phyloP scores from a whole-genome alignment of 2,329 filamentous ascomycete species.

The Trichoderma sp. region DNA sequence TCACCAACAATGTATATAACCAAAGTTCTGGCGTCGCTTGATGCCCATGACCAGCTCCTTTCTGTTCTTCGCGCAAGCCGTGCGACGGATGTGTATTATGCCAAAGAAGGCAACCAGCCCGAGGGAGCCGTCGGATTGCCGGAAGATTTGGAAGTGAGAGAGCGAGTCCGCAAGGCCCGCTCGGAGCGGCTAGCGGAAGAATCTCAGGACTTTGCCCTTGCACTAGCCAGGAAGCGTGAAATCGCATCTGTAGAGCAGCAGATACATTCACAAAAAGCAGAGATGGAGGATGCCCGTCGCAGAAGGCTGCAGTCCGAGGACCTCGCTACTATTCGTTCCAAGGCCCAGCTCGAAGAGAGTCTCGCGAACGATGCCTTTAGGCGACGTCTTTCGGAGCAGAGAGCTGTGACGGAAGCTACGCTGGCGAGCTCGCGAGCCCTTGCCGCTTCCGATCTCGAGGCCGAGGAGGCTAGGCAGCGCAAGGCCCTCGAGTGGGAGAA shows the following conservation, averaged over 20 bases:
- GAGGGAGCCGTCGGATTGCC: slow-evolving; percentile 53
- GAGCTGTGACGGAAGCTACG: slow-evolving; percentile 45
- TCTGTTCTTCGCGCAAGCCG: slow-evolving; percentile 52
- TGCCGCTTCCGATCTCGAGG: slow-evolving; percentile 47
- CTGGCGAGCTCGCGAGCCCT: slow-evolving; percentile 45
- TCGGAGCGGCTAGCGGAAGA: slow-evolving; percentile 46
- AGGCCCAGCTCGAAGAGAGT: slow-evolving; percentile 48
- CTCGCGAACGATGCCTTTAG: slow-evolving; percentile 34
- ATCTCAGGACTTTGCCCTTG: slow-evolving; percentile 48
- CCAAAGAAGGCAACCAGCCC: slow-evolving; percentile 53
- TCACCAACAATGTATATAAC: slow-evolving; percentile 63
- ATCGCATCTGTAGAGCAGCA: slow-evolving; percentile 51
- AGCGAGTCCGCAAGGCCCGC: slow-evolving; percentile 50
- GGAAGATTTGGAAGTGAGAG: slow-evolving; percentile 47
- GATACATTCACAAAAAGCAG: slow-evolving; percentile 48
- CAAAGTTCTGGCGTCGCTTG: slow-evolving; percentile 43
- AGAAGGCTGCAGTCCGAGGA: slow-evolving; percentile 48
- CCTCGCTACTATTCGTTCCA: slow-evolving; percentile 42
- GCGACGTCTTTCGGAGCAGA: slow-evolving; percentile 46
- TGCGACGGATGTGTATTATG: slow-evolving; percentile 53
- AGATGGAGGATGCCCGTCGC: slow-evolving; percentile 52
- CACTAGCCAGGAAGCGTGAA: slow-evolving; percentile 50
- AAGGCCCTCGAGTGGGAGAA: slow-evolving; percentile 51
- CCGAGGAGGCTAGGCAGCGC: slow-evolving; percentile 44
- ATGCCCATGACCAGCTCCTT: slow-evolving; percentile 43